Base-by-base conservation (phyloP, 2,329 filamentous ascomycete genomes). In the Paraconiothyrium brasiliense region DNA sequence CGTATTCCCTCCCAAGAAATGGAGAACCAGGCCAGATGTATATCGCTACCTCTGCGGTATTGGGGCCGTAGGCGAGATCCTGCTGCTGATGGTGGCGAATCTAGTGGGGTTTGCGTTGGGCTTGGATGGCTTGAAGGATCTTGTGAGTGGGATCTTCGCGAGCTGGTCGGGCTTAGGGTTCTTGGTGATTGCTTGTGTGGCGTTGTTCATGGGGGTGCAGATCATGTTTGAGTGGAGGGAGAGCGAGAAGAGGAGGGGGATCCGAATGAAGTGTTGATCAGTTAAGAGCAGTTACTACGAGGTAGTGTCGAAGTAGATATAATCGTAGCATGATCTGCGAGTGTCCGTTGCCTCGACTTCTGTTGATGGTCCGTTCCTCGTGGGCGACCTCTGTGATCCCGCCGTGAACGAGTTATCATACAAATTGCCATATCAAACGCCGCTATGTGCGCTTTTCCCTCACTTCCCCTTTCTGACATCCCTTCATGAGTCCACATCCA, bases 11-110 rank as follows among this genome's bases (percentile, higher is more conserved):
- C 83, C 85, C 56, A 84, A 84, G 44, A 88, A 87, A 67, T 98
- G 91, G 89, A 88, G 89, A 70, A 81, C 84, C 24, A 82, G 84
- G 0, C 92, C 92, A 1, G 90, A 88, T 54, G 78, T 86, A 2
- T 97, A 97, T 76, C 87, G 95, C 30, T 86, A 94, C 78, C 75
- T 98, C 2, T 94, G 91, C 77, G 92, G 91, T 6, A 77, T 92
- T 16, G 95, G 94, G 2, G 92, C 89, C 0, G 92, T 97, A 3
- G 87, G 81, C 0, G 97, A 97, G 70, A 86, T 97, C 27, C 80
- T 98, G 51, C 93, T 97, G 90, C 95, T 99, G 91, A 97, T 98
- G 86, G 86, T 87, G 48, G 95, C 94, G 16, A 99, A 99, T 75
- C 81, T 99, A 20, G 93, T 99, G 11, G 95, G 95, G 0, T 99